Conservation (phyloP, 2,329 filamentous ascomycete genomes). For the Rasamsonia emersonii region DNA sequence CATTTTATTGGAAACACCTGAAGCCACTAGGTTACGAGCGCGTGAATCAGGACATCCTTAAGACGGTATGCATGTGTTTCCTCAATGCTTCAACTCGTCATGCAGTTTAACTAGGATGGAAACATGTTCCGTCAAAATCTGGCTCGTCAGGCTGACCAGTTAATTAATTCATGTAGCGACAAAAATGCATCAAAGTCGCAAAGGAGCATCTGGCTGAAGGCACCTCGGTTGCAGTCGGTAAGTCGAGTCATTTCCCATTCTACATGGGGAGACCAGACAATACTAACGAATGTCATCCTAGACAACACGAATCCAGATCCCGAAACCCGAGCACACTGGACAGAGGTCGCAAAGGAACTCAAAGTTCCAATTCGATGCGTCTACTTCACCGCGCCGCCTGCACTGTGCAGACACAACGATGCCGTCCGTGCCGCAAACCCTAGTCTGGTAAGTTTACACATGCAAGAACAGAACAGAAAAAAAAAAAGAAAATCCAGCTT, state of each 20-base stretch:
- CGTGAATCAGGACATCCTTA: slow-evolving; percentile 84
- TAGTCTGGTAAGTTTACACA: slow-evolving; percentile 26
- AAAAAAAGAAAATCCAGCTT: too few species aligned
- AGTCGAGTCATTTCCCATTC: slow-evolving; percentile 20
- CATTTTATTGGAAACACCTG: slow-evolving; percentile 73
- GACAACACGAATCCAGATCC: slow-evolving; percentile 93
- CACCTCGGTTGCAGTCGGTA: slow-evolving; percentile 69
- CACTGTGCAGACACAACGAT: slow-evolving; percentile 78
- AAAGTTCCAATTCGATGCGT: slow-evolving; percentile 74
- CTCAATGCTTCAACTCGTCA: neutral
- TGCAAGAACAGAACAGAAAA: too few species aligned
- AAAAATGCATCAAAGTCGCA: slow-evolving; percentile 63
- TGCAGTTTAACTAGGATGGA: neutral
- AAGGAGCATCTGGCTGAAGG: slow-evolving; percentile 55
- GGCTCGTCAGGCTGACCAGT: too few species aligned
- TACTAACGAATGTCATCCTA: neutral
- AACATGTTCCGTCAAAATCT: neutral
- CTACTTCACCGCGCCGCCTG: slow-evolving; percentile 65
- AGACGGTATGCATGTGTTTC: slow-evolving; percentile 47
- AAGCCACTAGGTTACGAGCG: slow-evolving; percentile 71
- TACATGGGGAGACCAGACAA: neutral
- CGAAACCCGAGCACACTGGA: slow-evolving; percentile 70
- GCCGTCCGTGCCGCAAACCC: slow-evolving; percentile 62
- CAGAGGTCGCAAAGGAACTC: slow-evolving; percentile 61
- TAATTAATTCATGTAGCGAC: too few species aligned